Evolutionary conservation across 306 rosid genomes (phyloP), one percentile per base, ranked within the genome.

Genomic region (Prunus mume): DNA sequence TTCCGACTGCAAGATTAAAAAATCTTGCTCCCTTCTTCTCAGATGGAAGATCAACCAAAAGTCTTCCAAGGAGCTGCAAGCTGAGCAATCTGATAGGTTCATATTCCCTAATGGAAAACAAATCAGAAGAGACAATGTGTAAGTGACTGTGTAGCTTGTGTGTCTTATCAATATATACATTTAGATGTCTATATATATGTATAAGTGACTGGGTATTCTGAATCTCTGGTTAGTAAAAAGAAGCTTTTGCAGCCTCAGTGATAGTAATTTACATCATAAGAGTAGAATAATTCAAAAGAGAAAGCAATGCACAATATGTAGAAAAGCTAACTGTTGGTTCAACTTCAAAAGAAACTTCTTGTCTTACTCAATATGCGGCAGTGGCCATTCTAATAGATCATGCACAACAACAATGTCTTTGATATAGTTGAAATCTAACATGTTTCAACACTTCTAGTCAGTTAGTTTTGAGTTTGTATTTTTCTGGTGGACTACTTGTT

Each of bases 51-150:
- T 87, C 97, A 64, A 95, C 96, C 88, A 95, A 81, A 84, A 95
- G 96, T 88, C 87, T 92, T 76, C 98, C 98, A 55, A 95, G 88
- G 81, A 92, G 93, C 84, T 95, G 97, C 81, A 95, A 83, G 84
- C 98, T 86, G 77, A 95, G 89, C 90, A 95, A 83, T 87, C 98
- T 88, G 81, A 92, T 90, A 75, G 98, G 90, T 81, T 95, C 98
- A 65, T 79, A 80, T 66, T 89, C 92, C 93, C 98, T 95, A 70
- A 25, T 38, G 69, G 70, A 34, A 81, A 77, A 74, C 12, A 66
- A 75, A 78, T 43, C 50, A 58, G 78, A 45, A 72, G 27, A 30
- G 62, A 68, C 14, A 52, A 34, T 45, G 61, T 25, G 67, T 72
- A 47, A 34, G 19, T 13, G 12, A 45, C 65, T 68, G 20, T 68